Conservation (phyloP, 768 basidiomycete species). For the Baorangia bicolor region DNA sequence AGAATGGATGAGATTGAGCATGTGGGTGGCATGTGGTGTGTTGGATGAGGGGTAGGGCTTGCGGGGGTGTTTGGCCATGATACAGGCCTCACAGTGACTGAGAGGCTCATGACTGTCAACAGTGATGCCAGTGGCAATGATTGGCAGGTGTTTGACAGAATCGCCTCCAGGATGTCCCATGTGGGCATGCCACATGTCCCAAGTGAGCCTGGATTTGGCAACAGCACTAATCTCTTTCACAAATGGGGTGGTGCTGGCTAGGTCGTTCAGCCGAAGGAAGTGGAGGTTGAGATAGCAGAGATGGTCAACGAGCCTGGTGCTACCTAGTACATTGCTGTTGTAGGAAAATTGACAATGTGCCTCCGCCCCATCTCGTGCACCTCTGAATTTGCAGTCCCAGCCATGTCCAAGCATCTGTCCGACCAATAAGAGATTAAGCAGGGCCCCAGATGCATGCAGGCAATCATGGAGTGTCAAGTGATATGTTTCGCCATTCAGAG, state of each 20-base stretch:
- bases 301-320: too few relatives aligned
- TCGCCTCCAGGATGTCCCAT: background rate
- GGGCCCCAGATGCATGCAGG: background rate
- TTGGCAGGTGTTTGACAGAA: background rate
- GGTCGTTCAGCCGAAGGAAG: too few relatives aligned
- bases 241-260: too few relatives aligned
- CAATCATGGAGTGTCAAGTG: too few relatives aligned
- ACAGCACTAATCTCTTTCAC: too few relatives aligned
- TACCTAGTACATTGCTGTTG: too few relatives aligned
- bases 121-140: background rate
- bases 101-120: background rate
- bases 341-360: too few relatives aligned
- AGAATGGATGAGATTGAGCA: constrained; percentile 27
- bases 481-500: too few relatives aligned
- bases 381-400: too few relatives aligned
- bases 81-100: background rate
- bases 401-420: background rate
- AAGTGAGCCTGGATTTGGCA: too few relatives aligned
- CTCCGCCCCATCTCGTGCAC: too few relatives aligned
- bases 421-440: background rate
- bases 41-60: background rate
- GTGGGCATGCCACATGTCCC: background rate
- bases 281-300: too few relatives aligned
- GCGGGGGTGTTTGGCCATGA: constrained; percentile 2
- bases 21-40: background rate